Base-by-base conservation (phyloP, 768 basidiomycete species). In the Brasilioporus rufonigricans region DNA sequence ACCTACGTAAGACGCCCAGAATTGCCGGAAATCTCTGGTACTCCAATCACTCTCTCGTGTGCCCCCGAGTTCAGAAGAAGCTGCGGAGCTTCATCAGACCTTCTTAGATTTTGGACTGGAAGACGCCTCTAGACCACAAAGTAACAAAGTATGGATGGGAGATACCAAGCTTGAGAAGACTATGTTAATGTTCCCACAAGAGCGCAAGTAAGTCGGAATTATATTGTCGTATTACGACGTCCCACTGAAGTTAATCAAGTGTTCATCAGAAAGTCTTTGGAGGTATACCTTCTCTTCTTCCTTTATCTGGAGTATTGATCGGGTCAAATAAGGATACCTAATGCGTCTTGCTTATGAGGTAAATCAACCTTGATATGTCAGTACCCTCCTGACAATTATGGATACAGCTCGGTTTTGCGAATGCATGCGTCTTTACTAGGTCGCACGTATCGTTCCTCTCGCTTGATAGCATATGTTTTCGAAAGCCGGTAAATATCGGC, bases 201-300 rank as follows among this genome's bases (percentile, higher is more conserved):
- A 90, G 65, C 79, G 89, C 63, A 92, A 91, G 87, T 88, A 55
- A 64, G 84, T 72, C 6, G 3, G 2, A 44, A 45, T 36, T 11
- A n/a, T 53, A n/a, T 33, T n/a, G 14, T 44, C 23, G 3, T 47
- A 36, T 21, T 13, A 45, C 35, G 26, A 31, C 4, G 3, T 38
- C 21, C 13, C 43, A 19, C 32, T 58, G 14, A 56, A 40, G 19
- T 49, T 13, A 16, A 47, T 4, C 14, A 50, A 89, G 87, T 59
- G 78, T 92, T 4, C 91, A 93, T 65, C 85, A 86, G 53, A 93
- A 93, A 67, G 76, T 92, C 14, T 93, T 93, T 61, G 89, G 89
- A 67, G 89, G 89, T 63, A 77, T 66, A 50, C 18, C 12, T 21
- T 43, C 13, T 48, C 38, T 48, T 33, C 21, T 23, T n/a, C 39